phyloP scores from a whole-genome alignment of 169 alveolate species.

The Plasmodium sp. region DNA sequence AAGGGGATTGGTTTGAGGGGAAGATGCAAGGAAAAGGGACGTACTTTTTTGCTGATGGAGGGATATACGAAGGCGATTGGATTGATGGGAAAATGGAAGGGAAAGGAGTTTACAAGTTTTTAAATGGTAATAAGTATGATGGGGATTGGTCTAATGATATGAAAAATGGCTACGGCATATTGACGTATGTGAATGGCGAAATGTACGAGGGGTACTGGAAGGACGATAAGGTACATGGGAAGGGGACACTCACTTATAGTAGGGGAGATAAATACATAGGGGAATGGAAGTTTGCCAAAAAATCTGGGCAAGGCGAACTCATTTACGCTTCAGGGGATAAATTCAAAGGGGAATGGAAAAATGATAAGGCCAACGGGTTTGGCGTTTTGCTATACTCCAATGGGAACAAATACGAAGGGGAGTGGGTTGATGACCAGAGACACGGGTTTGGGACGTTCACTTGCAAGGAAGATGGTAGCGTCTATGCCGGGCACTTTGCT shows the following conservation, averaged over 20 bases:
- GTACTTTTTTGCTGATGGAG: conserved; percentile 94
- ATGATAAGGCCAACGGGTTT: conserved; percentile 96
- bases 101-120: conserved; percentile 92
- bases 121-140: conserved; percentile 93
- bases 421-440: conserved; percentile 93
- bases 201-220: conserved; percentile 95
- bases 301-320: conserved; percentile 96
- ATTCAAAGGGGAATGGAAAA: conserved; percentile 92
- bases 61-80: conserved; percentile 98
- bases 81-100: conserved; percentile 95
- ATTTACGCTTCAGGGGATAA: conserved; percentile 94
- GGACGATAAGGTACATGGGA: conserved; percentile 94
- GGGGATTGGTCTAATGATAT: conserved; percentile 97
- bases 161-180: conserved; percentile 94
- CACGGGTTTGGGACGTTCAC: conserved; percentile 91
- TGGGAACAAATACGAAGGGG: conserved; percentile 95
- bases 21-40: conserved; percentile 95
- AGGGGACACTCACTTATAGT: conserved; percentile 92
- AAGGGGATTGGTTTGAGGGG: conserved; percentile 95
- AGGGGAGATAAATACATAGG: conserved; percentile 95
- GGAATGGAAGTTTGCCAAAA: conserved; percentile 94
- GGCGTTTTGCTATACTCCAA: conserved; percentile 93
- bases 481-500: conserved; percentile 92
- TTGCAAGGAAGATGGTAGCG: conserved; percentile 92
- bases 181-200: conserved; percentile 92